Percentiles rank a stretch among this genome's conserved stretches.
These are phyloP conservation scores for Hamigera avellanea DNA, from an alignment of 495 filamentous ascomycete species.

Conservation along the genomic window DNA sequence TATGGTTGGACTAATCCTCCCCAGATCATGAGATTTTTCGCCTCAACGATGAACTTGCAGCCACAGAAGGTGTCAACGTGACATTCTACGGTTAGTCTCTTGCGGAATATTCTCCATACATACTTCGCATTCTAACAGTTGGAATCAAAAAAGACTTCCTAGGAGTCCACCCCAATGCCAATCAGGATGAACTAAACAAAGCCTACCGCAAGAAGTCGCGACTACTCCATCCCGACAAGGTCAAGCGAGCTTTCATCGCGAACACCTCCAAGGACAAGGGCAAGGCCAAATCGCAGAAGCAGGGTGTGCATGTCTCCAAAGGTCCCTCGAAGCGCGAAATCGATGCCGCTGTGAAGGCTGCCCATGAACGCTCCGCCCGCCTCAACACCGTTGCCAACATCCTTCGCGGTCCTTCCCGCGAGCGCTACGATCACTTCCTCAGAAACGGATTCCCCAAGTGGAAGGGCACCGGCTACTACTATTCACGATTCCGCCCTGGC, in stretches of 20 bases:
- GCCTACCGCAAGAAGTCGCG: conserved; percentile 82
- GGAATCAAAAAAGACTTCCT: conserved; percentile 53
- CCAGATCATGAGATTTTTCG: conserved; percentile 96
- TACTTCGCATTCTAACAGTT: no score
- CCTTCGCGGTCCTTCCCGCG: conserved; percentile 64
- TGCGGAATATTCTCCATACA: no score
- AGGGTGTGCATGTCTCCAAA: conserved; percentile 56
- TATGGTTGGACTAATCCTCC: neutral
- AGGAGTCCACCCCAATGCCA: conserved; percentile 59
- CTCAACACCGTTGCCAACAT: conserved; percentile 75
- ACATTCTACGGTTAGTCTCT: conserved; percentile 67
- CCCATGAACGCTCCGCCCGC: conserved; percentile 67
- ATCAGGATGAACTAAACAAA: conserved; percentile 82
- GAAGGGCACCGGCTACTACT: conserved; percentile 98
- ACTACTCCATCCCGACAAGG: conserved; percentile 87
- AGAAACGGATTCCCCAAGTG: conserved; percentile 88
- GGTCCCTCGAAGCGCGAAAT: conserved; percentile 62
- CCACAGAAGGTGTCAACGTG: conserved; percentile 63
- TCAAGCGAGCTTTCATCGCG: conserved; percentile 68
- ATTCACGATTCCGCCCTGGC: conserved; percentile 82
- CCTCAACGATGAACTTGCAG: conserved; percentile 71
- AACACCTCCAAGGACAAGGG: conserved; percentile 52
- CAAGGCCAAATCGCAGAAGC: conserved; percentile 42
- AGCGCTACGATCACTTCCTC: conserved; percentile 93
- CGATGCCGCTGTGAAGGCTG: conserved; percentile 60